Evolutionary conservation across 371 early-diverging fungal species (phyloP), one percentile per base, ranked within the genome.

Genomic region (Haplosporangium sp.): DNA sequence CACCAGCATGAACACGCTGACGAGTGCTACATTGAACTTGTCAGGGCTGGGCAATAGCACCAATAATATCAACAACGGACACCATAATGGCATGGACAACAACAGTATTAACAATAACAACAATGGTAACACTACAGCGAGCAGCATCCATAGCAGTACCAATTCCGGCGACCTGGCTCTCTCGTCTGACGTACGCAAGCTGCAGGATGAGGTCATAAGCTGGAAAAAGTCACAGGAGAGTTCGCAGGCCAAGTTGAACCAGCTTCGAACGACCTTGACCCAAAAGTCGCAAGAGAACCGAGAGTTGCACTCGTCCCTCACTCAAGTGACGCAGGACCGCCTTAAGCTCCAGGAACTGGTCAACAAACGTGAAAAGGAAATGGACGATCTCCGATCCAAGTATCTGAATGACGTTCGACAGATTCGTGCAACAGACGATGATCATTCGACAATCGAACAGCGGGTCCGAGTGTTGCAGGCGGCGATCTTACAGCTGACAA

Each of bases 391-490:
- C 50, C 63, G 77, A 7, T 77, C 77, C 9, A 77, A 71, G 46
- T 77, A 77, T 52, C 55, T 77, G 64, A 77, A 77, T 18, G 77
- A 77, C 38, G 77, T 77, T 16, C 71, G 77, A 50, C 77, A 77
- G 51, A 71, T 77, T 50, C 77, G 77, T 10, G 77, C 77, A 52
- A 77, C 77, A 3, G 77, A 77, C 46, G 77, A 77, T 57, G 77
- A 77, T 23, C 77, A 77, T 40, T 67, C 72, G 48, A 77, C 77
- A 38, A 77, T 77, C 60, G 77, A 77, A 37, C 71, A 77, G 45
- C 71, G 71, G 4, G 60, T 77, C 36, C 77, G 77, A 6, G 37
- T 77, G 50, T 64, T 77, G 11, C 77, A 77, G 61, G 77, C 72
- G 12, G 67, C 77, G 18, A 77, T 77, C 48, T 50, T 77, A 9